phyloP scores from a whole-genome alignment of 75 land plant species.

The Sequoia sempervirens region DNA sequence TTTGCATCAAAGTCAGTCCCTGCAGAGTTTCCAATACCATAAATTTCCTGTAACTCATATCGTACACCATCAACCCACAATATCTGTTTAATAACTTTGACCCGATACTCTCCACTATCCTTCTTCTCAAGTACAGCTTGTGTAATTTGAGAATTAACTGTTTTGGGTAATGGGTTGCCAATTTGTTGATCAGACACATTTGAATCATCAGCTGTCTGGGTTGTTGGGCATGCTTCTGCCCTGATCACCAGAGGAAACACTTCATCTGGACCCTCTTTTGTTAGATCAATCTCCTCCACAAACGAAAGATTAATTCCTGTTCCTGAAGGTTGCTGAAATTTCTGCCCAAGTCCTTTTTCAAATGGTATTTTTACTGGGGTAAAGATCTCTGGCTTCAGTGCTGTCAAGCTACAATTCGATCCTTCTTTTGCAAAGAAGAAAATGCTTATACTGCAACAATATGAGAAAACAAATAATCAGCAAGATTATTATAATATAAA shows the following conservation, averaged over 20 bases:
- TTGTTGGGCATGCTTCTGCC: slow-evolving; percentile 54
- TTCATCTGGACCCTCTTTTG: slow-evolving; percentile 44
- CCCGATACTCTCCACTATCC: slow-evolving; percentile 62
- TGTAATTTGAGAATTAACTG: slow-evolving; percentile 78
- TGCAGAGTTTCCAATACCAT: slow-evolving; percentile 83
- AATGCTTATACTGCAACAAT: slow-evolving; percentile 62
- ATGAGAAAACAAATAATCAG: not conserved
- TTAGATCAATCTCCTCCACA: slow-evolving; percentile 59
- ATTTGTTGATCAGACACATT: slow-evolving; percentile 19
- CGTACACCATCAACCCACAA: slow-evolving; percentile 69
- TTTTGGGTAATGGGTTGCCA: slow-evolving; percentile 32
- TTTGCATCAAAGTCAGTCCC: slow-evolving; percentile 55
- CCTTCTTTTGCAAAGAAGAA: slow-evolving; percentile 85
- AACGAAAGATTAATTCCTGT: slow-evolving; percentile 80
- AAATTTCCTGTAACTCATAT: slow-evolving; percentile 93
- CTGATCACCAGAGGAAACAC: slow-evolving; percentile 74
- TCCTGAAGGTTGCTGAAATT: slow-evolving; percentile 76
- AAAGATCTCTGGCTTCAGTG: slow-evolving; percentile 50
- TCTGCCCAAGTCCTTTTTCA: slow-evolving; percentile 79
- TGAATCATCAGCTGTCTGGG: slow-evolving; percentile 11
- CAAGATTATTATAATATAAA: not conserved
- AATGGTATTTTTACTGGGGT: slow-evolving; percentile 59
- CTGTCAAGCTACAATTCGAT: slow-evolving; percentile 40
- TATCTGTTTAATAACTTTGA: slow-evolving; percentile 81
- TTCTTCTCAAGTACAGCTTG: slow-evolving; percentile 88